Conservation (phyloP, 495 filamentous ascomycete genomes). For the Lophiostoma macrostomum region DNA sequence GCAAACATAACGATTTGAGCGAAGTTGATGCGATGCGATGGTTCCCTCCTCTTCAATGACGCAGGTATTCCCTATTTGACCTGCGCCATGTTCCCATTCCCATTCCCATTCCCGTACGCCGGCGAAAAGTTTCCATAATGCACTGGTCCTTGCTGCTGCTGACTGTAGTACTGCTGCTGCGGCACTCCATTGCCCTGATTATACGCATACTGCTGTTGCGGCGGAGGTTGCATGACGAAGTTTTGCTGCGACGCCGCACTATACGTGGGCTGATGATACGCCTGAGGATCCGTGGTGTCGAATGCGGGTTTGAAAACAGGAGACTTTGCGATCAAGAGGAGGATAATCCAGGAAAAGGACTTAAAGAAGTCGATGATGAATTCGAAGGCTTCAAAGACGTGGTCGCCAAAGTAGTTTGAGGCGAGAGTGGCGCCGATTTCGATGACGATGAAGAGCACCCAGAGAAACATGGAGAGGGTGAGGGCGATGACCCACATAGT, state of each 20-base stretch:
- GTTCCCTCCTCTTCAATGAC: no score
- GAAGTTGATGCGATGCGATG: no score
- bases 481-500: constrained; percentile 1
- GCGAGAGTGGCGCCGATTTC: background rate
- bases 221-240: background rate
- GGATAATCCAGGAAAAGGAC: constrained; percentile 3
- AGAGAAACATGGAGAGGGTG: constrained; percentile 15
- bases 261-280: background rate
- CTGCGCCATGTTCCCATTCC: background rate
- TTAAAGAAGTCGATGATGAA: constrained; percentile 5
- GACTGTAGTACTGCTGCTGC: constrained; percentile 8
- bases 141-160: constrained; percentile 13
- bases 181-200: background rate
- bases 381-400: background rate
- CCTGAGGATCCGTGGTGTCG: background rate
- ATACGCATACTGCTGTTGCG: constrained; percentile 15
- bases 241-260: background rate
- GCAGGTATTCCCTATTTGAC: no score
- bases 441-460: constrained; percentile 6
- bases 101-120: background rate
- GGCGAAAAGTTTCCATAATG: constrained; percentile 6
- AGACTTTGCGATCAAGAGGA: constrained; percentile 14
- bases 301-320: background rate
- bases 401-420: background rate
- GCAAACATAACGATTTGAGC: no score